Conservation (phyloP, 2,329 filamentous ascomycete species). For the Magnaporthiopsis incrustans region DNA sequence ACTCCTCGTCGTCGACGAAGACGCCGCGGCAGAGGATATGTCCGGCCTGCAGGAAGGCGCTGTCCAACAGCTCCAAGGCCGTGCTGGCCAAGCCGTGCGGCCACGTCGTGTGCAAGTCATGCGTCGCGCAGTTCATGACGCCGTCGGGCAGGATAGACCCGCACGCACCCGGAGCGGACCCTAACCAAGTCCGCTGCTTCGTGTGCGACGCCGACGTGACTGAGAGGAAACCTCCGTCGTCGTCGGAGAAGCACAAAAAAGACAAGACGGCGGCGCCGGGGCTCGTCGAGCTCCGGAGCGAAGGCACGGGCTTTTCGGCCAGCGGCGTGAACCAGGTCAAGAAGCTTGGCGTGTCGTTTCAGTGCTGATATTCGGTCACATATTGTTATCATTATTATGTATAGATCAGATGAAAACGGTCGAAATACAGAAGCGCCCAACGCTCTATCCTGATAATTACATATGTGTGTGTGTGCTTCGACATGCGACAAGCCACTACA, state of each 20-base stretch:
- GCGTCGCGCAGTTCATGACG: conserved; percentile 75
- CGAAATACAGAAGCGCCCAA: not conserved
- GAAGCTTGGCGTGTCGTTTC: conserved; percentile 53
- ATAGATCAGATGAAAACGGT: not conserved
- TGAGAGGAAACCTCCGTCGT: conserved; percentile 23
- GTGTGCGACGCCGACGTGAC: conserved; percentile 80
- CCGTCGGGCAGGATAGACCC: conserved; percentile 47
- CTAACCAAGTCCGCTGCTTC: conserved; percentile 60
- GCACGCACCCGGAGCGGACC: conserved; percentile 42
- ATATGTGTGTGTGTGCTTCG: not conserved
- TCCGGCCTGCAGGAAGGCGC: conserved; percentile 74
- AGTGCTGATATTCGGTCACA: conserved; percentile 10
- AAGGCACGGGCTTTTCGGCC: conserved; percentile 88
- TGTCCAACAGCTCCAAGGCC: conserved; percentile 76
- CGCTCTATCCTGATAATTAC: not conserved
- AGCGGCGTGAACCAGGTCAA: conserved; percentile 77
- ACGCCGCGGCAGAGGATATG: conserved; percentile 43
- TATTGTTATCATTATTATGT: not conserved
- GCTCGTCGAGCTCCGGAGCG: conserved; percentile 70
- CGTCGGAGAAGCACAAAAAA: conserved; percentile 30
- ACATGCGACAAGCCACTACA: not conserved
- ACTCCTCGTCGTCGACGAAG: conserved; percentile 24
- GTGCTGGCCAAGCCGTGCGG: conserved; percentile 82
- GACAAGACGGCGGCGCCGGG: conserved; percentile 60
- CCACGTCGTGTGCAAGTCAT: conserved; percentile 82